A percentile compares a stretch with the other conserved stretches of the same genome.
phyloP scores from a whole-genome alignment of 768 basidiomycete genomes.

The Boletus insuetus region DNA sequence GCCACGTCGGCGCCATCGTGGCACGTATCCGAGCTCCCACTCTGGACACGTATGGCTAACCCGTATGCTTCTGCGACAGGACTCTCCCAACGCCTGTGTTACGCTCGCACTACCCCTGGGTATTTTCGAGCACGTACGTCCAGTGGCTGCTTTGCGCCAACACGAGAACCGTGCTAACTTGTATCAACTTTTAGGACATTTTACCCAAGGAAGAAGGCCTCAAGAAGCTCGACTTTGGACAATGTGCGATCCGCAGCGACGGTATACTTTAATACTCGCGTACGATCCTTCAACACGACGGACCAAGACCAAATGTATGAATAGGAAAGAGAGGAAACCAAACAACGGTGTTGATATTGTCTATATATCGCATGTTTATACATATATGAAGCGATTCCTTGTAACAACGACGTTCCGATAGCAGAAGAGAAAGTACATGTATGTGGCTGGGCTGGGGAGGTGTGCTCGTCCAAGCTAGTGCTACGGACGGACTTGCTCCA shows the following conservation, averaged over 20 bases:
- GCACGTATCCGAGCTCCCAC: constrained; percentile 36
- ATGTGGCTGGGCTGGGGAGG: too few relatives aligned
- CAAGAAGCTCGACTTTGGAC: constrained; percentile 55
- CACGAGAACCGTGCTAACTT: neutral
- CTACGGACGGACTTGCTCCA: constrained; percentile 12
- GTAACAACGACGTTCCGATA: neutral
- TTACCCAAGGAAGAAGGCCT: constrained; percentile 63
- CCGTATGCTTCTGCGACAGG: constrained; percentile 34
- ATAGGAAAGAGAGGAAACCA: neutral
- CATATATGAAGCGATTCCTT: too few relatives aligned
- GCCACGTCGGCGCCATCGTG: constrained; percentile 67
- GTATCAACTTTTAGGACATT: constrained; percentile 49
- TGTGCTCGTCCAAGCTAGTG: too few relatives aligned
- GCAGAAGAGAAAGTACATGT: neutral
- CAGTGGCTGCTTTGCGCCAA: neutral
- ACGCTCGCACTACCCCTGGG: constrained; percentile 72
- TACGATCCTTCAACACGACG: neutral
- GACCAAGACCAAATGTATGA: neutral
- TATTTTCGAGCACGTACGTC: constrained; percentile 67
- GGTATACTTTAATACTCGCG: constrained; percentile 27
- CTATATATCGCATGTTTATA: neutral
- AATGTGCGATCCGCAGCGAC: constrained; percentile 66
- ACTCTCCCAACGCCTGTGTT: constrained; percentile 77
- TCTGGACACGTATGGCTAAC: neutral
- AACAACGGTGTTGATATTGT: neutral